Evolutionary conservation across 352 stramenopile species (phyloP).

Genomic region (Pythium vanterpoolii): DNA sequence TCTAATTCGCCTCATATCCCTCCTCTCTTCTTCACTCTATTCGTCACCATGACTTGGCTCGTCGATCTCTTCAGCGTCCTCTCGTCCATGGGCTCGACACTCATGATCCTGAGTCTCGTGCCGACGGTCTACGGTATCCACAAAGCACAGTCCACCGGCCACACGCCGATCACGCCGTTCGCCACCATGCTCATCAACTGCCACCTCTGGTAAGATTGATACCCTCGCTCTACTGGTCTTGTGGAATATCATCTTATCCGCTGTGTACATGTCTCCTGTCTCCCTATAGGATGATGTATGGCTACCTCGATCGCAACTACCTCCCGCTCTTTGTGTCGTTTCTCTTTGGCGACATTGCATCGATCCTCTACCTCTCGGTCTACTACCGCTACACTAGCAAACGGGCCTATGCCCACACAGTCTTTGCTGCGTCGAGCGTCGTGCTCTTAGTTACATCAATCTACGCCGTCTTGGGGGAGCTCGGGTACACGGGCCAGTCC

Average conservation of each 20-base stretch:
- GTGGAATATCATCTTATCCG: not conserved
- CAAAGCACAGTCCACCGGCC: conserved; percentile 31
- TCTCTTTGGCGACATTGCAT: not conserved
- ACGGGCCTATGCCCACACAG: not conserved
- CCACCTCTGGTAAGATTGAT: conserved; percentile 24
- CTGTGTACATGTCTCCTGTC: too few species aligned
- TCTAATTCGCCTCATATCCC: not conserved
- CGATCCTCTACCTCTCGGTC: conserved; percentile 7
- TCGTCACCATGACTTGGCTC: conserved; percentile 28
- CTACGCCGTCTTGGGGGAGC: conserved; percentile 1
- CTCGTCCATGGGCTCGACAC: conserved; percentile 26
- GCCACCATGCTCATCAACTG: conserved; percentile 44
- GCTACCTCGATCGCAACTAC: conserved; percentile 14
- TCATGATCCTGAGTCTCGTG: conserved; percentile 45
- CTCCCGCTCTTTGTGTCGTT: conserved; percentile 5
- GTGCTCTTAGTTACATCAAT: not conserved
- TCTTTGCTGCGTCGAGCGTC: not conserved
- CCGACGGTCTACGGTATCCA: conserved; percentile 31
- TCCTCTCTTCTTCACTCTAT: not conserved
- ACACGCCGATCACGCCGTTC: conserved; percentile 44
- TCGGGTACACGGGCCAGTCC: conserved; percentile 10
- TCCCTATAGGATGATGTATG: conserved; percentile 23
- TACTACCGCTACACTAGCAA: conserved; percentile 8
- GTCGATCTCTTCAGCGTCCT: conserved; percentile 36
- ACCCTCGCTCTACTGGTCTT: not conserved